phyloP scores from a whole-genome alignment of 2,329 filamentous ascomycete genomes.

The Talaromyces pinophilus region DNA sequence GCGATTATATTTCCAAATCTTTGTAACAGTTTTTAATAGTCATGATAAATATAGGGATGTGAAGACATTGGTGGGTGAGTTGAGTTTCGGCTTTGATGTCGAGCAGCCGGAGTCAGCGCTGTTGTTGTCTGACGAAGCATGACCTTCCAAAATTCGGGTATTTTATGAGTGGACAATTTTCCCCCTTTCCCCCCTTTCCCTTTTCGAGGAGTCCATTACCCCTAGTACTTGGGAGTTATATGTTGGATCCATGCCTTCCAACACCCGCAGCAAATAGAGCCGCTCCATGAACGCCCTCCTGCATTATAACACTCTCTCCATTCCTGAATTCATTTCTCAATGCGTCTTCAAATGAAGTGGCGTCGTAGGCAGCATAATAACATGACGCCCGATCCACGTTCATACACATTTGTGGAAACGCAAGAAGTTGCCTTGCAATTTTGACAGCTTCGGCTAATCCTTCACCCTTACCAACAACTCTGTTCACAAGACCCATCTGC shows the following conservation, averaged over 20 bases:
- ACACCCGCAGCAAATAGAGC: conserved; percentile 43
- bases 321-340: conserved; percentile 51
- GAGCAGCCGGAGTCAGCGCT: background rate
- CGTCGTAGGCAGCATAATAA: conserved; percentile 55
- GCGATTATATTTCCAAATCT: background rate
- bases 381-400: conserved; percentile 52
- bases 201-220: background rate
- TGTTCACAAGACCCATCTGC: conserved; percentile 55
- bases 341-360: conserved; percentile 54
- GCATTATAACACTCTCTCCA: conserved; percentile 45
- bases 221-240: background rate
- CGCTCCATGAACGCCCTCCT: conserved; percentile 48
- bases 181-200: background rate
- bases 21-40: background rate
- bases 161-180: background rate
- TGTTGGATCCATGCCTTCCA: conserved; percentile 40
- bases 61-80: background rate
- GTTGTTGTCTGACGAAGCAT: background rate
- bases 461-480: conserved; percentile 54
- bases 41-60: background rate
- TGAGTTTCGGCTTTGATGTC: background rate
- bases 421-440: conserved; percentile 51
- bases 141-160: background rate
- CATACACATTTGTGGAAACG: conserved; percentile 57
- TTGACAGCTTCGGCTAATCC: conserved; percentile 52